Percentiles rank a stretch among this genome's conserved stretches.
Evolutionary conservation across 2,329 filamentous ascomycete species (phyloP).

Genomic region (Ascocoryne sarcoides): DNA sequence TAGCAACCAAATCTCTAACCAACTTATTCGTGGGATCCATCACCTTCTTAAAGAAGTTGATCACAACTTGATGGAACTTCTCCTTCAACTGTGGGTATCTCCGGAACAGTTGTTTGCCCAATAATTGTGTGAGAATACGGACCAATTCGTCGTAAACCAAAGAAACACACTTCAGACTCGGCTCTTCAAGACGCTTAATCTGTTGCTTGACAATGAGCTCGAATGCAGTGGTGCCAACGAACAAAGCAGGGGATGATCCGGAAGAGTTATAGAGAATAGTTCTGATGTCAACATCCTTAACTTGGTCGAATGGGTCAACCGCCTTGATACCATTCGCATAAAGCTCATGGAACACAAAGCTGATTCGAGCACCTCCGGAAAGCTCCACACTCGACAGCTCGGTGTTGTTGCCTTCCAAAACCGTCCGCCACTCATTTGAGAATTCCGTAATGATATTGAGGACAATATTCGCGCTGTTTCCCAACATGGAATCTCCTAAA

Average conservation of each 20-base stretch:
- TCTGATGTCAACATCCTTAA: slow-evolving; percentile 96
- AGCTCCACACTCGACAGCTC: slow-evolving; percentile 91
- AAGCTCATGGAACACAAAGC: slow-evolving; percentile 97
- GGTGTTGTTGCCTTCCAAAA: slow-evolving; percentile 92
- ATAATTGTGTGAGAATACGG: slow-evolving; percentile 82
- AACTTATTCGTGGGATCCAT: slow-evolving; percentile 99
- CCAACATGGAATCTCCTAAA: slow-evolving; percentile 88
- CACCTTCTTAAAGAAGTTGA: slow-evolving; percentile 92
- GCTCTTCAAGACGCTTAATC: slow-evolving; percentile 92
- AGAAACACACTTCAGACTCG: slow-evolving; percentile 93
- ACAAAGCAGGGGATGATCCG: slow-evolving; percentile 92
- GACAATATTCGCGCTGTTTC: slow-evolving; percentile 92
- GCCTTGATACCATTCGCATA: slow-evolving; percentile 98
- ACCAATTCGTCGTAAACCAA: slow-evolving; percentile 96
- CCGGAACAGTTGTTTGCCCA: slow-evolving; percentile 82
- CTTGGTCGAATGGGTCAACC: slow-evolving; percentile 91
- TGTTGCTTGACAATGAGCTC: slow-evolving; percentile 98
- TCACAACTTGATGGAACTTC: slow-evolving; percentile 89
- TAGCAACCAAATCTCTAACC: slow-evolving; percentile 81
- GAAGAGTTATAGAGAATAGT: slow-evolving; percentile 98
- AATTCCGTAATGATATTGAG: slow-evolving; percentile 99
- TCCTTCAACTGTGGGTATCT: slow-evolving; percentile 93
- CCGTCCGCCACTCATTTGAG: slow-evolving; percentile 92
- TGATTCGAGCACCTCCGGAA: slow-evolving; percentile 94
- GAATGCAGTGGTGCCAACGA: slow-evolving; percentile 96